Conservation (phyloP, 352 stramenopile species). For the Globisporangium spiculum region DNA sequence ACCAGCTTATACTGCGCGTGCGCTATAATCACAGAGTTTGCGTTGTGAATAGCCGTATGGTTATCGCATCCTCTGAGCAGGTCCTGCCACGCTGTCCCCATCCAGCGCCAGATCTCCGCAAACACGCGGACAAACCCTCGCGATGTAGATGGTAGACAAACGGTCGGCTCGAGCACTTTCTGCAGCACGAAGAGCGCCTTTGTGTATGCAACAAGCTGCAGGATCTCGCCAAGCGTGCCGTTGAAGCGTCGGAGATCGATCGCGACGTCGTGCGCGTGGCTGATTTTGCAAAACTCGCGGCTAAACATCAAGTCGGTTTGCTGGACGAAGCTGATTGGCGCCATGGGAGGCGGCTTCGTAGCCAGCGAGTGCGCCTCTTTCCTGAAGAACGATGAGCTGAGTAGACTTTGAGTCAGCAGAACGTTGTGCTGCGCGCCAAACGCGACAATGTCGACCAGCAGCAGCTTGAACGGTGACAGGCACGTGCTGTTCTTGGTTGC, state of each 20-base stretch:
- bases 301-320: conserved; percentile 28
- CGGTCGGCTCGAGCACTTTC: conserved; percentile 7
- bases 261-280: conserved; percentile 29
- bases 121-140: conserved; percentile 19
- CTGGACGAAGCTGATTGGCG: conserved; percentile 12
- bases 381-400: conserved; percentile 31
- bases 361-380: not conserved
- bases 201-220: conserved; percentile 31
- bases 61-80: conserved; percentile 1
- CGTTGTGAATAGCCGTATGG: not conserved
- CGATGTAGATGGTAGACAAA: not conserved
- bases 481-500: conserved; percentile 8
- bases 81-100: conserved; percentile 20
- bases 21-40: not conserved
- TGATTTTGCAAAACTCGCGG: conserved; percentile 26
- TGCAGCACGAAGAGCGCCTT: conserved; percentile 21
- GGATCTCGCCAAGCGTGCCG: conserved; percentile 33
- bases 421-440: conserved; percentile 20
- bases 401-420: conserved; percentile 21
- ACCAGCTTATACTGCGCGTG: conserved; percentile 19
- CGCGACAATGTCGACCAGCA: conserved; percentile 28
- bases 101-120: conserved; percentile 28
- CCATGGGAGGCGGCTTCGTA: conserved; percentile 3
- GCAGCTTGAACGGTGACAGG: conserved; percentile 31
- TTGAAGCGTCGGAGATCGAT: conserved; percentile 37